Evolutionary conservation across 75 land plant genomes (phyloP), one percentile per base, ranked within the genome.

Genomic region (Adiantum capillusveneris): DNA sequence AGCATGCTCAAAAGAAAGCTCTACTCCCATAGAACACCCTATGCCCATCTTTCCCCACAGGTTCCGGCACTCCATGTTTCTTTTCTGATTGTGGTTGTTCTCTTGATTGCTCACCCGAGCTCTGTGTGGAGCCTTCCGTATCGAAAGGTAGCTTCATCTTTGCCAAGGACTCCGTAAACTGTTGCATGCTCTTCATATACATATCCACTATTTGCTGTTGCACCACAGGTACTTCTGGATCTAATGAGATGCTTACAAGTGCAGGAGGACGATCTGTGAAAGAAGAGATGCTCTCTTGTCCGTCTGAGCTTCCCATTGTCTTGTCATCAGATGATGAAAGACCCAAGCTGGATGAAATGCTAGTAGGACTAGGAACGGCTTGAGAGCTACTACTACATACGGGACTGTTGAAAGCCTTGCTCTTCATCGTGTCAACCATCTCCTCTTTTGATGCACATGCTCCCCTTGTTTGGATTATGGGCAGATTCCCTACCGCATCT

Each of bases 161-260:
- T 18, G 80, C 78, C 67, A 86, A 36, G 2, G 90, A 83, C 50
- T 86, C 90, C 0, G 86, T 79, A 46, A 86, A 86, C 37, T 86
- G 90, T 12, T 86, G 90, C 90, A 86, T 86, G 59, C 90, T 86
- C 57, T 66, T 79, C 86, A 79, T 83, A 60, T 86, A 86, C 90
- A 86, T 80, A 60, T 83, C 83, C 24, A 86, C 83, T 46, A 86
- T 86, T 31, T 86, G 82, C 25, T 86, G 70, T 46, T 46, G 49
- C 77, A 83, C 77, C 48, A 74, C 79, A 11, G 59, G 65, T 51
- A 73, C 72, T 43, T 86, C 86, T 11, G 71, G 73, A 27, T 83
- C 86, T 13, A 74, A 24, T 9, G 65, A 72, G 25, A 75, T 55
- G 36, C 63, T 70, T 14, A 63, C 69, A n/a, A 80, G n/a, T 14